These are phyloP conservation scores for Capronia americana DNA, from an alignment of 2,329 filamentous ascomycete genomes.

Conservation along the genomic window DNA sequence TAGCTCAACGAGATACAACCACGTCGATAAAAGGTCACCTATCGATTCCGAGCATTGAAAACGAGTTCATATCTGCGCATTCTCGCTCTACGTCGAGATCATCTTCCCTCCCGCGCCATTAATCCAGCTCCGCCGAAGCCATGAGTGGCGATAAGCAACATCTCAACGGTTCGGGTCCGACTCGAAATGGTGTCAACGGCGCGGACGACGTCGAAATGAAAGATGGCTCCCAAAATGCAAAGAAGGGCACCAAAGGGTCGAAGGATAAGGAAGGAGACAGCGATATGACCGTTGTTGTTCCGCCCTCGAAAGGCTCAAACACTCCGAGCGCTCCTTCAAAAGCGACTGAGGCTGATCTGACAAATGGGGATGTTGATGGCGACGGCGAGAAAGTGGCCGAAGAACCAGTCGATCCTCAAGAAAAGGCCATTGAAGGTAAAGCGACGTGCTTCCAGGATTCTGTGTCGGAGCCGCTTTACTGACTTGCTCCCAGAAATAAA, in stretches of 20 bases:
- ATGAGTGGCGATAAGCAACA: slow-evolving; percentile 77
- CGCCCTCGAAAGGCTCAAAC: slow-evolving; percentile 70
- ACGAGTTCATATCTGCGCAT: not conserved
- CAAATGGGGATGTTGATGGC: slow-evolving; percentile 62
- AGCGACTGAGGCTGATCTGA: slow-evolving; percentile 74
- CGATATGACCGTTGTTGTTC: slow-evolving; percentile 82
- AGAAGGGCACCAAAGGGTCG: slow-evolving; percentile 61
- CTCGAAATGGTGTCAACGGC: slow-evolving; percentile 70
- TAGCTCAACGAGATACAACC: not conserved
- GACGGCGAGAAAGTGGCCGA: slow-evolving; percentile 52
- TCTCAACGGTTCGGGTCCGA: slow-evolving; percentile 70
- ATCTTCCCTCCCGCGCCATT: not conserved
- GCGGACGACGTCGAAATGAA: slow-evolving; percentile 75
- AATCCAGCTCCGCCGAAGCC: slow-evolving; percentile 33
- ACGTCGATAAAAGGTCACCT: not conserved
- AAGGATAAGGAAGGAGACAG: slow-evolving; percentile 75
- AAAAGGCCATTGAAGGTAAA: slow-evolving; percentile 58
- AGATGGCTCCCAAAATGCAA: slow-evolving; percentile 63
- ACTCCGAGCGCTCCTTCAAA: slow-evolving; percentile 62
- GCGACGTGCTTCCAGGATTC: slow-evolving; percentile 19
- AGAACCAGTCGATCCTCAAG: slow-evolving; percentile 52
- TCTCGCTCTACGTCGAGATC: not conserved
- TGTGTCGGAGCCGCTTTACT: not conserved
- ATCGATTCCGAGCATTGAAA: not conserved
- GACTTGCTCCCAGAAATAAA: slow-evolving; percentile 75